Base-by-base conservation (phyloP, 495 filamentous ascomycete genomes). In the Penicillium canariense region DNA sequence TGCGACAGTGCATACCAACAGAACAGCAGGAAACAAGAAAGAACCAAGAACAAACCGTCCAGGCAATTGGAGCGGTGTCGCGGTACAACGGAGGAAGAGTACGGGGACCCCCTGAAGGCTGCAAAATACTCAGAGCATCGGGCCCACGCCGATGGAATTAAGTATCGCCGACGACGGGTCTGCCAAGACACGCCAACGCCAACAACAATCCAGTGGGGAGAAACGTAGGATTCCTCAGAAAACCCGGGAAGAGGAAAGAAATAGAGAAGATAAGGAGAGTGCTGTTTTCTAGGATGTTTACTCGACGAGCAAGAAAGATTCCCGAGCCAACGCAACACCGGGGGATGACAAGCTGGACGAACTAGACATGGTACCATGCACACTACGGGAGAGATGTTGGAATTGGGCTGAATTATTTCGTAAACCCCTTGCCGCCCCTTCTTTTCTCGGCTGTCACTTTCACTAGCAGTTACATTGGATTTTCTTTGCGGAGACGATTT, bases 141-240 rank as follows among this genome's bases (percentile, higher is more conserved):
- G 56, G 32, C 45, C 58, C 60, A 52, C 56, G 54, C 56, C 59
- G 44, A 49, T 59, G 66, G 66, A 68, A 68, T 59, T 66, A 68
- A 66, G 66, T 68, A 68, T 59, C 36, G 60, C 66, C 66, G 62
- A 63, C 36, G 51, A 60, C 36, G 54, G 60, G 55, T 53, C 47
- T 55, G 65, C 65, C 62, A 63, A 68, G 65, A 57, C 63, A 55
- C 53, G 40, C 49, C 46, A 46, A 55, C 53, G 40, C 49, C 46
- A 46, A 25, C 28, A 25, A 12, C 26, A 44, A 8, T 17, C 18
- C 22, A 28, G 48, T 39, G 34, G 48, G 48, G 48, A 12, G 12
- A 5, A 20, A 12, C 40, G n/a, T n/a, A n/a, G n/a, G n/a, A n/a
- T n/a, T n/a, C n/a, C n/a, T n/a, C n/a, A n/a, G 31, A 40, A 7